These are phyloP conservation scores for Colletotrichum horii DNA, from an alignment of 2,329 filamentous ascomycete genomes.

Conservation along the genomic window DNA sequence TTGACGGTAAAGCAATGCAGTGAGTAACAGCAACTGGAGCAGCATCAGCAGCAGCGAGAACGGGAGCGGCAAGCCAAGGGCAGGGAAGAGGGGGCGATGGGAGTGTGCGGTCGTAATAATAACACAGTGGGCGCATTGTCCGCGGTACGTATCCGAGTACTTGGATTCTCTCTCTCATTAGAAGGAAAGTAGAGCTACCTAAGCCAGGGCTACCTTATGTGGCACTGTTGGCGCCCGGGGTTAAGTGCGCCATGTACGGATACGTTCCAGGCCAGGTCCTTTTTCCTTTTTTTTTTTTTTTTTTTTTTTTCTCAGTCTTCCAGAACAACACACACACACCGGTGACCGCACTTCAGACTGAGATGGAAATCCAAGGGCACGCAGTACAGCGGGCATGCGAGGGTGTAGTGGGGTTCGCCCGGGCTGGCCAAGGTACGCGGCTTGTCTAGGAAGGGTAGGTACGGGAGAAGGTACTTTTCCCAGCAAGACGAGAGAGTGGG, in stretches of 20 bases:
- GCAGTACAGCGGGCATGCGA: not conserved
- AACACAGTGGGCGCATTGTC: not conserved
- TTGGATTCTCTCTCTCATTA: too few species aligned
- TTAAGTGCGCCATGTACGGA: not conserved
- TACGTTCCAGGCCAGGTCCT: not conserved
- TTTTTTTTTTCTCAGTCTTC: not conserved
- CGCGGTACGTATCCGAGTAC: not conserved
- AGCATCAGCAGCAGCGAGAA: not conserved
- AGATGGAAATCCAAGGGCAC: not conserved
- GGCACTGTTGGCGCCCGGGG: not conserved
- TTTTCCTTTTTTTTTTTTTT: not conserved
- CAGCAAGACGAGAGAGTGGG: not conserved
- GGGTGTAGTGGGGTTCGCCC: constrained; percentile 19
- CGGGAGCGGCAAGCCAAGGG: not conserved
- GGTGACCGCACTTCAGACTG: not conserved
- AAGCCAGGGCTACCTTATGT: not conserved
- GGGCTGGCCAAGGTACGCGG: not conserved
- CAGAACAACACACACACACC: not conserved
- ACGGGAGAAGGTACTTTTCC: not conserved
- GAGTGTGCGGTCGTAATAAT: not conserved
- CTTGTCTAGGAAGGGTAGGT: not conserved
- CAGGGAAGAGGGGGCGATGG: not conserved
- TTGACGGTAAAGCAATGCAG: not conserved
- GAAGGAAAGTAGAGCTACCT: not conserved
- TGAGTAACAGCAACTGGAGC: not conserved